These are phyloP conservation scores for Trichosporon coremiiforme DNA, from an alignment of 1,284 basidiomycete genomes.

Conservation along the genomic window DNA sequence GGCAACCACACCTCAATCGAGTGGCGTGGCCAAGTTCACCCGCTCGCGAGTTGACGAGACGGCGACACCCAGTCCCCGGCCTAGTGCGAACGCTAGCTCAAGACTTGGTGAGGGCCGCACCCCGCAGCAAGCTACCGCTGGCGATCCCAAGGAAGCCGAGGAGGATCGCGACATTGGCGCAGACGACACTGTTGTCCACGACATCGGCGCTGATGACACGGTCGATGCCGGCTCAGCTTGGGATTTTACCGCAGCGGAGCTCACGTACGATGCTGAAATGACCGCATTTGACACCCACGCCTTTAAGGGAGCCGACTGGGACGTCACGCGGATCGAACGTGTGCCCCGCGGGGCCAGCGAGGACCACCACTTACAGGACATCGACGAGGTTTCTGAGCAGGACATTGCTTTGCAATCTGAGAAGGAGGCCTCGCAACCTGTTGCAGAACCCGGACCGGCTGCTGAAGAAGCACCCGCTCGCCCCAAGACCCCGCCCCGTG, in stretches of 20 bases:
- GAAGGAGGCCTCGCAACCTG: neutral
- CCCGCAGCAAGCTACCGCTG: neutral
- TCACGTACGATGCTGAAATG: constrained; percentile 23
- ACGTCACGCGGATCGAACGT: constrained; percentile 25
- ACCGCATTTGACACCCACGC: constrained; percentile 20
- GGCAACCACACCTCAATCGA: neutral
- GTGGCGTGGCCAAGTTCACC: neutral
- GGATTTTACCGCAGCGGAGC: constrained; percentile 29
- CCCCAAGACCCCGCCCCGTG: neutral
- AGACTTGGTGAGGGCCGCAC: neutral
- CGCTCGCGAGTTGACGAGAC: neutral
- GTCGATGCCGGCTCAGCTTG: constrained; percentile 33
- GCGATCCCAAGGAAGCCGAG: neutral
- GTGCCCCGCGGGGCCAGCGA: neutral
- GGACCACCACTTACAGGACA: neutral
- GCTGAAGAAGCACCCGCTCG: neutral
- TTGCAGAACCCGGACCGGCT: too few relatives aligned
- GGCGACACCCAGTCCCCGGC: neutral
- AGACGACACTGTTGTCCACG: constrained; percentile 10
- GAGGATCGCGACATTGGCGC: constrained; percentile 10
- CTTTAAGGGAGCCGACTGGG: constrained; percentile 26
- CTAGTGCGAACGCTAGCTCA: neutral
- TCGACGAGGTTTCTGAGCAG: neutral
- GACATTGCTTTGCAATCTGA: neutral
- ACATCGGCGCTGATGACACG: constrained; percentile 27